phyloP scores from a whole-genome alignment of 179 eudicot species.

The Actinidia arguta region DNA sequence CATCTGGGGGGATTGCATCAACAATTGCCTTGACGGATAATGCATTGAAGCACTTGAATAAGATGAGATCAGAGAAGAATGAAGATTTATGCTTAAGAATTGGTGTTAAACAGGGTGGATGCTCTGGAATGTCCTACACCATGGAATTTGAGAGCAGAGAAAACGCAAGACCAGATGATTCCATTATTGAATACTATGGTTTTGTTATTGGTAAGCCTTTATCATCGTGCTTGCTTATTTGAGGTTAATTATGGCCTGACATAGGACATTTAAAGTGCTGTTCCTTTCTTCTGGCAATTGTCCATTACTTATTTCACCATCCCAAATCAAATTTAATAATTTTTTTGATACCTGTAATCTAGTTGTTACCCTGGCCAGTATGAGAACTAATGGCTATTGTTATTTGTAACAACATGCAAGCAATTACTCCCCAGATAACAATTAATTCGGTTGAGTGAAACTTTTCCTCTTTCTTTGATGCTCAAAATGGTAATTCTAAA shows the following conservation, averaged over 20 bases:
- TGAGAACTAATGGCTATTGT: background rate
- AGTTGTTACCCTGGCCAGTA: background rate
- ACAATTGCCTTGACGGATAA: slow-evolving; percentile 77
- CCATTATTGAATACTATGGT: slow-evolving; percentile 79
- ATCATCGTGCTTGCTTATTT: slow-evolving; percentile 10
- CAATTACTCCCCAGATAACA: background rate
- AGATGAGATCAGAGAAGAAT: slow-evolving; percentile 71
- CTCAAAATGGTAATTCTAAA: background rate
- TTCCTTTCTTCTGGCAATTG: background rate
- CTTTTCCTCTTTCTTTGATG: background rate
- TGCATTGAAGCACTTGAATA: slow-evolving; percentile 87
- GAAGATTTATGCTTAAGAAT: slow-evolving; percentile 91
- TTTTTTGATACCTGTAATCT: background rate
- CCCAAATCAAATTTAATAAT: background rate
- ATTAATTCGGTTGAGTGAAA: background rate
- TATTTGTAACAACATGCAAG: background rate
- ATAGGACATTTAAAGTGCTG: background rate
- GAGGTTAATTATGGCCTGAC: background rate
- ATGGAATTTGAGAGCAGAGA: slow-evolving; percentile 96
- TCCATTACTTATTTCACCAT: background rate
- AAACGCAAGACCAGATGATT: slow-evolving; percentile 79
- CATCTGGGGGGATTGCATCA: slow-evolving; percentile 79
- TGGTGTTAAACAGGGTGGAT: slow-evolving; percentile 98
- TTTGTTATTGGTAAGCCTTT: slow-evolving; percentile 76
- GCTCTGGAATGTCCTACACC: slow-evolving; percentile 97